These are phyloP conservation scores for Rugosomyces carneus DNA, from an alignment of 1,284 basidiomycete species.

Conservation along the genomic window DNA sequence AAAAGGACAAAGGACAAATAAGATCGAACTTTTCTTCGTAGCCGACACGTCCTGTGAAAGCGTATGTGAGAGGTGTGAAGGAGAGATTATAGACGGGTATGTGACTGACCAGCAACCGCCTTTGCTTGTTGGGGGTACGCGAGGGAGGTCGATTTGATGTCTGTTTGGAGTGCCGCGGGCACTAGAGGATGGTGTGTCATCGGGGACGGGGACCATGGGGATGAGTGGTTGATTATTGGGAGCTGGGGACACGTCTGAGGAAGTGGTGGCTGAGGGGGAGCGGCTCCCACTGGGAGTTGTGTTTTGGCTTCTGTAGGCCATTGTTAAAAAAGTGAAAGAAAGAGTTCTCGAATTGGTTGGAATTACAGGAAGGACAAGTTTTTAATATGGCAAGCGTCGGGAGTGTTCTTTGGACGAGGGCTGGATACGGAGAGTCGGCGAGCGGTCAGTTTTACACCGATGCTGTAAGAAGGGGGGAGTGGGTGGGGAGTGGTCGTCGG, in stretches of 20 bases:
- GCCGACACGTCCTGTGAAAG: slow-evolving; percentile 63
- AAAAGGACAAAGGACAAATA: not conserved
- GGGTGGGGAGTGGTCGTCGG: slow-evolving; percentile 23
- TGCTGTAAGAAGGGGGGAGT: slow-evolving; percentile 26
- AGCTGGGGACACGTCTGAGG: slow-evolving; percentile 37
- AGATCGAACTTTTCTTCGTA: slow-evolving; percentile 65
- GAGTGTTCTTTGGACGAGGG: slow-evolving; percentile 30
- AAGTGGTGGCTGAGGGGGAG: slow-evolving; percentile 36
- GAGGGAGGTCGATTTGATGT: slow-evolving; percentile 44
- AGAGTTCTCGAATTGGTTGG: slow-evolving; percentile 9
- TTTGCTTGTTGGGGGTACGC: slow-evolving; percentile 50
- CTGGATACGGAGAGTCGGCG: slow-evolving; percentile 27
- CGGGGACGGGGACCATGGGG: slow-evolving; percentile 31
- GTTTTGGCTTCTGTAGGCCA: slow-evolving; percentile 35
- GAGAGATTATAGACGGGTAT: slow-evolving; percentile 4
- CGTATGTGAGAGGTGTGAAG: slow-evolving; percentile 3
- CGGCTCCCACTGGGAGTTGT: slow-evolving; percentile 37
- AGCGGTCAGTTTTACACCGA: slow-evolving; percentile 23
- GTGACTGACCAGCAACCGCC: slow-evolving; percentile 70
- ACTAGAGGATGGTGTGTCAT: slow-evolving; percentile 34
- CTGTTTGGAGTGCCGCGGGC: slow-evolving; percentile 44
- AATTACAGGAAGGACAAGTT: slow-evolving; percentile 19
- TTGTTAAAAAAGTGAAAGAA: slow-evolving; percentile 20
- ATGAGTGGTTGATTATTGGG: slow-evolving; percentile 30
- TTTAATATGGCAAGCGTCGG: slow-evolving; percentile 29